Conservation (phyloP, 345 rosid genomes). For the Combretum micranthum region DNA sequence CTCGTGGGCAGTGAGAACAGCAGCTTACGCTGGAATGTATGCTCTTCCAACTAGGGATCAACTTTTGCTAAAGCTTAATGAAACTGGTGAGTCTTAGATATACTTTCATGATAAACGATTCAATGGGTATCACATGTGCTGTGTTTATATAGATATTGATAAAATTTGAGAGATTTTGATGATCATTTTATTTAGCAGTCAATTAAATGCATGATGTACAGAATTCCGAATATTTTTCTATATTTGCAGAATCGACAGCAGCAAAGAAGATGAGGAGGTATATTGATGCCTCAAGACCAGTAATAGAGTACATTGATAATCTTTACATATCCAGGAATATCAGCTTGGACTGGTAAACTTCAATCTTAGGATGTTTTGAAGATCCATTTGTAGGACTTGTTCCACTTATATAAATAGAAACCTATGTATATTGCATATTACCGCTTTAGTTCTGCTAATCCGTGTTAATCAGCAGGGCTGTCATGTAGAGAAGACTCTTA, state of each 20-base stretch:
- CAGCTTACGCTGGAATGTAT: conserved; percentile 93
- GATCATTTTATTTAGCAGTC: too few relatives aligned
- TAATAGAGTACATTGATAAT: conserved; percentile 59
- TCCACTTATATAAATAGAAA: too few relatives aligned
- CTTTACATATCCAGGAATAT: conserved; percentile 69
- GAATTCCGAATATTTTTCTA: not conserved
- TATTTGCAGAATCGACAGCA: conserved; percentile 53
- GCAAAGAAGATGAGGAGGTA: conserved; percentile 75
- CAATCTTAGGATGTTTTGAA: too few relatives aligned
- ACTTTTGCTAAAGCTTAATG: conserved; percentile 64
- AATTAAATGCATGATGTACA: too few relatives aligned
- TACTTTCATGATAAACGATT: not conserved
- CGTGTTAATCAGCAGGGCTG: too few relatives aligned
- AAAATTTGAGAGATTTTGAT: not conserved
- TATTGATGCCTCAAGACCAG: conserved; percentile 52
- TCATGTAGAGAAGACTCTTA: too few relatives aligned
- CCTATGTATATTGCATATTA: too few relatives aligned
- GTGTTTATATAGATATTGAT: not conserved
- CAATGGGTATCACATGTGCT: too few relatives aligned
- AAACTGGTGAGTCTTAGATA: conserved; percentile 44
- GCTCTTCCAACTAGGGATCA: conserved; percentile 79
- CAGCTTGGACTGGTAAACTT: conserved; percentile 61
- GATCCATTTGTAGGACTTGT: too few relatives aligned
- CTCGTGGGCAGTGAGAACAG: conserved; percentile 79
- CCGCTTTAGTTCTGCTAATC: too few relatives aligned